Conservation (phyloP, 331 rosid species). For the Ulmus americana region DNA sequence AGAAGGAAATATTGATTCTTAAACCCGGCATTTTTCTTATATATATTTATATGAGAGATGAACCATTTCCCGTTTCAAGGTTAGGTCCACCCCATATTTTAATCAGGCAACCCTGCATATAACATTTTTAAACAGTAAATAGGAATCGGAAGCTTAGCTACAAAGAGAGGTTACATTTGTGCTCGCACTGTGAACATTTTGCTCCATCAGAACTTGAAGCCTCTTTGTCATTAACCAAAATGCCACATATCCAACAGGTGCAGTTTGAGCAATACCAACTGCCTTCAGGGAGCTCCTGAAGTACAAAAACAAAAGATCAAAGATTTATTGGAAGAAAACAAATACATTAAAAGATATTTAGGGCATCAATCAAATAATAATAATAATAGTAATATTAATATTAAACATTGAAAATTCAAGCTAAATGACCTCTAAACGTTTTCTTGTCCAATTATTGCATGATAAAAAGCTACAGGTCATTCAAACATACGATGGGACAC, state of each 20-base stretch:
- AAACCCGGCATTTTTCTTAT: neutral
- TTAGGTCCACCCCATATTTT: neutral
- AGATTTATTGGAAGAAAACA: slow-evolving; percentile 13
- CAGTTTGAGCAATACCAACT: slow-evolving; percentile 90
- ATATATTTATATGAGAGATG: neutral
- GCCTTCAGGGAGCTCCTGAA: slow-evolving; percentile 95
- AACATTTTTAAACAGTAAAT: slow-evolving; percentile 15
- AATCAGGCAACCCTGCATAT: slow-evolving; percentile 7
- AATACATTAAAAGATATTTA: slow-evolving; percentile 10
- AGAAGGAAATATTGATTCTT: neutral
- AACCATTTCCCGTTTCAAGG: neutral
- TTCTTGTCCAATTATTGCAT: too few relatives aligned
- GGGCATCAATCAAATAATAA: neutral
- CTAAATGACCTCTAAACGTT: neutral
- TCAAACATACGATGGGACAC: too few relatives aligned
- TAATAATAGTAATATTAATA: neutral
- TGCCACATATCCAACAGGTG: slow-evolving; percentile 82
- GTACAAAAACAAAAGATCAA: slow-evolving; percentile 25
- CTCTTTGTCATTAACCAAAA: slow-evolving; percentile 56
- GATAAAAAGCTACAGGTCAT: neutral
- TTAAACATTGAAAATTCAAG: neutral
- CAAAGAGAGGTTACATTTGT: slow-evolving; percentile 57
- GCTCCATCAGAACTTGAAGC: slow-evolving; percentile 50
- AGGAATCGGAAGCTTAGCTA: slow-evolving; percentile 16
- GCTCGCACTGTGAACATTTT: slow-evolving; percentile 88